Conservation (phyloP, 2,329 filamentous ascomycete genomes). For the Sclerotinia subarctica region DNA sequence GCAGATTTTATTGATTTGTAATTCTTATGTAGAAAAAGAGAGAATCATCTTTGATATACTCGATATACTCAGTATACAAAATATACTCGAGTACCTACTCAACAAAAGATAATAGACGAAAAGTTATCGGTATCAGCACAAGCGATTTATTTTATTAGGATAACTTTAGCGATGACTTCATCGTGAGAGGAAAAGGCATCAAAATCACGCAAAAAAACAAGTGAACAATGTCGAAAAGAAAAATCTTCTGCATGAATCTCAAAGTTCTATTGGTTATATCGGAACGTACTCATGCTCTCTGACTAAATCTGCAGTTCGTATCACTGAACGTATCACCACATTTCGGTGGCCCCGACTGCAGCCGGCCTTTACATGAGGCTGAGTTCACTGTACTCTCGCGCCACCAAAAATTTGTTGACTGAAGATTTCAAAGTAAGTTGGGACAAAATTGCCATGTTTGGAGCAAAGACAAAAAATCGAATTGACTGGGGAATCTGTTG, state of each 20-base stretch:
- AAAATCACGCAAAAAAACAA: background rate
- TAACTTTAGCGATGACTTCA: constrained; percentile 7
- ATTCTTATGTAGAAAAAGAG: background rate
- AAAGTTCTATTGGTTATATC: background rate
- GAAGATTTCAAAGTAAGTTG: background rate
- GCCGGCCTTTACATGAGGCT: constrained; percentile 11
- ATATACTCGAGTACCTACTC: too few species aligned
- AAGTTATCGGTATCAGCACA: background rate
- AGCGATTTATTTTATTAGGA: background rate
- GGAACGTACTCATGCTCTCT: background rate
- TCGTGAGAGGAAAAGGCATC: background rate
- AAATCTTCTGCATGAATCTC: background rate
- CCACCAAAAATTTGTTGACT: background rate
- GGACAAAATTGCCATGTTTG: background rate
- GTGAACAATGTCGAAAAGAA: background rate
- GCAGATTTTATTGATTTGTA: background rate
- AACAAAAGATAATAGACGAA: background rate
- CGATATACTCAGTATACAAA: background rate
- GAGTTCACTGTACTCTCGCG: background rate
- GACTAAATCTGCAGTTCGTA: constrained; percentile 1
- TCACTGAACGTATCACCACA: constrained; percentile 3
- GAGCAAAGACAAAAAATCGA: background rate
- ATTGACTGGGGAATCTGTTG: constrained; percentile 3
- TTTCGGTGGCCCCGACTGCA: constrained; percentile 9
- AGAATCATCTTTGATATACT: background rate